Evolutionary conservation across 2,329 filamentous ascomycete genomes (phyloP).

Genomic region (Coleophoma cylindrospora): DNA sequence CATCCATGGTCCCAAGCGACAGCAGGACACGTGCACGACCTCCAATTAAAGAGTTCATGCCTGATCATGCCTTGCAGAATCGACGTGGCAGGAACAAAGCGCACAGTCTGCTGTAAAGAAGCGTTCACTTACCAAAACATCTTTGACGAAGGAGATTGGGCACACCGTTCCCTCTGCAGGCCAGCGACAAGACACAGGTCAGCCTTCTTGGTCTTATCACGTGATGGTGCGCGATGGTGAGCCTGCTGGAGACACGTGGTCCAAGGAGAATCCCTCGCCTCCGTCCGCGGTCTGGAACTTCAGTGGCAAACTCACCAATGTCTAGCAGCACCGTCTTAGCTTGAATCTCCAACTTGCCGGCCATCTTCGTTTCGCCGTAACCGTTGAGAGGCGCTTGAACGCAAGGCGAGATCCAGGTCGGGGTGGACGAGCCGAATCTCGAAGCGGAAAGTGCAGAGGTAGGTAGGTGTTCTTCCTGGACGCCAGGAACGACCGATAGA

Average conservation of each 20-base stretch:
- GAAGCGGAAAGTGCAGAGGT: too few species aligned
- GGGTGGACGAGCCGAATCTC: too few species aligned
- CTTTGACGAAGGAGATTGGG: slow-evolving; percentile 79
- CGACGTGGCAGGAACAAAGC: slow-evolving; percentile 6
- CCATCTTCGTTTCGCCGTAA: neutral
- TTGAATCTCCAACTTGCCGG: neutral
- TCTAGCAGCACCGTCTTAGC: slow-evolving; percentile 24
- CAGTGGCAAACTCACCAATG: slow-evolving; percentile 22
- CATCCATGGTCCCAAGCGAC: neutral
- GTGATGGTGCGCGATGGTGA: slow-evolving; percentile 3
- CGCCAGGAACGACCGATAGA: too few species aligned
- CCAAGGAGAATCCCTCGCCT: neutral
- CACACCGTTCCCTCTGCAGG: slow-evolving; percentile 72
- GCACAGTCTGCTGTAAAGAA: slow-evolving; percentile 1
- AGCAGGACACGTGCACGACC: neutral
- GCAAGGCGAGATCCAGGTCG: too few species aligned
- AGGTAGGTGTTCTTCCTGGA: too few species aligned
- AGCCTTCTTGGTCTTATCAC: slow-evolving; percentile 8
- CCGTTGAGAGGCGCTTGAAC: too few species aligned
- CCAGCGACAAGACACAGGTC: slow-evolving; percentile 3
- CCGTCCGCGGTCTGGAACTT: neutral
- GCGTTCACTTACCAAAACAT: slow-evolving; percentile 63
- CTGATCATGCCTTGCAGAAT: neutral
- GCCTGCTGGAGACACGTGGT: neutral
- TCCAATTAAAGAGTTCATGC: neutral